Conservation (phyloP, 2,329 filamentous ascomycete species). For the Colletotrichum noveboracense region DNA sequence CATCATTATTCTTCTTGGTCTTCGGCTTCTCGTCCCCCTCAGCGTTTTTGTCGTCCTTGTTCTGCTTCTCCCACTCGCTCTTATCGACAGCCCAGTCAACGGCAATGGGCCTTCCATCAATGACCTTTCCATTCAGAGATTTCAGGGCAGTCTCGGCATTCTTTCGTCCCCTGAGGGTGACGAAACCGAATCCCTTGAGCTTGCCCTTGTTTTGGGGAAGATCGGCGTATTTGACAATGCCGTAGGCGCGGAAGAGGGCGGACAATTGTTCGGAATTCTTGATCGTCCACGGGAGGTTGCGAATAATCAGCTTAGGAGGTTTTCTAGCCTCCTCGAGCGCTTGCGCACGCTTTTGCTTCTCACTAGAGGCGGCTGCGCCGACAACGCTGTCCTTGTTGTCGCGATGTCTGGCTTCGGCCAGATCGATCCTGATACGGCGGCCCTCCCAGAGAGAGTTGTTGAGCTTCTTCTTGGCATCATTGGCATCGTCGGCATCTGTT, state of each 20-base stretch:
- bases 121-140: conserved; percentile 84
- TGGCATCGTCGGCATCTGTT: conserved; percentile 89
- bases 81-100: conserved; percentile 98
- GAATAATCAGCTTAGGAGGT: conserved; percentile 81
- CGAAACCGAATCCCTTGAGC: conserved; percentile 90
- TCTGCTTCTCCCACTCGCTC: conserved; percentile 77
- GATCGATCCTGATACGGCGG: conserved; percentile 81
- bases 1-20: conserved; percentile 39
- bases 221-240: conserved; percentile 88
- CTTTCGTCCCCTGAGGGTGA: conserved; percentile 84
- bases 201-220: conserved; percentile 80
- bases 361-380: conserved; percentile 41
- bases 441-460: conserved; percentile 81
- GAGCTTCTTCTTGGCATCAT: conserved; percentile 80
- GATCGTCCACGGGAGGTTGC: conserved; percentile 96
- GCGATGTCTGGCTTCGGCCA: conserved; percentile 85
- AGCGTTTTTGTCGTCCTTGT: conserved; percentile 38
- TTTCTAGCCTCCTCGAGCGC: conserved; percentile 64
- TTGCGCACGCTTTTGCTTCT: conserved; percentile 62
- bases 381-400: conserved; percentile 41
- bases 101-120: conserved; percentile 87
- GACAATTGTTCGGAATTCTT: conserved; percentile 83
- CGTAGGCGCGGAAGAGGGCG: conserved; percentile 82
- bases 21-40: conserved; percentile 27
- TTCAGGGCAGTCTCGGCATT: conserved; percentile 91